These are phyloP conservation scores for Eragrostis tef DNA, from an alignment of 202 grass and related monocot genomes.

Conservation along the genomic window DNA sequence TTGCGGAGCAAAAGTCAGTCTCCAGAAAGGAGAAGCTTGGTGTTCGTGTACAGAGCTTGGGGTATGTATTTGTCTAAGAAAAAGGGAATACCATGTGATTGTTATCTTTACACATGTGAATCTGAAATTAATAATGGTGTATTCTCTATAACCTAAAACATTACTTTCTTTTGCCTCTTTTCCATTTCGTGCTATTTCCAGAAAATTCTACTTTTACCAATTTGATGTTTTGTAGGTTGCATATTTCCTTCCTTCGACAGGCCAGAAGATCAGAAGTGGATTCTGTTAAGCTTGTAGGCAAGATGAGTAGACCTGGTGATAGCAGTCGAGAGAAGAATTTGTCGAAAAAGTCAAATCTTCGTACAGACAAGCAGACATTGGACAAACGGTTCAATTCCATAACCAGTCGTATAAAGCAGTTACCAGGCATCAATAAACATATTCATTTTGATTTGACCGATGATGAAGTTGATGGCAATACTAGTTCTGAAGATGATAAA, in stretches of 20 bases:
- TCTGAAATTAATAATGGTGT: slow-evolving; percentile 15
- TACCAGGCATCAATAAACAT: slow-evolving; percentile 69
- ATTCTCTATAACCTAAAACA: neutral
- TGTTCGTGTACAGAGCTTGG: slow-evolving; percentile 74
- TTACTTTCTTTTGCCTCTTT: neutral
- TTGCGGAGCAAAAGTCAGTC: slow-evolving; percentile 63
- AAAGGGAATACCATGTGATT: neutral
- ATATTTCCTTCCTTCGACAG: slow-evolving; percentile 69
- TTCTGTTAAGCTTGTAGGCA: slow-evolving; percentile 47
- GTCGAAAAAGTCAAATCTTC: slow-evolving; percentile 49
- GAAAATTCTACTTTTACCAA: slow-evolving; percentile 46
- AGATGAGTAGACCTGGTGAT: slow-evolving; percentile 47
- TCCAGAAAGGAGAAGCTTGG: slow-evolving; percentile 72
- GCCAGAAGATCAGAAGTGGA: slow-evolving; percentile 63
- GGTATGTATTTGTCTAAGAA: slow-evolving; percentile 58
- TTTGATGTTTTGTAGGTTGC: slow-evolving; percentile 66
- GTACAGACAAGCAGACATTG: slow-evolving; percentile 62
- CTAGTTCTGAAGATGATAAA: slow-evolving; percentile 33
- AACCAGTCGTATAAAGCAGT: slow-evolving; percentile 60
- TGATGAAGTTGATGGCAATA: slow-evolving; percentile 55
- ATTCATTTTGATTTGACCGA: slow-evolving; percentile 77
- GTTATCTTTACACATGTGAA: slow-evolving; percentile 41
- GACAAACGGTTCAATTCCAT: slow-evolving; percentile 65
- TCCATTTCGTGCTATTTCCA: neutral
- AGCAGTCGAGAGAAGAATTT: slow-evolving; percentile 51